Evolutionary conservation across 768 basidiomycete genomes (phyloP).

Genomic region (Nevesoporus exiguus): DNA sequence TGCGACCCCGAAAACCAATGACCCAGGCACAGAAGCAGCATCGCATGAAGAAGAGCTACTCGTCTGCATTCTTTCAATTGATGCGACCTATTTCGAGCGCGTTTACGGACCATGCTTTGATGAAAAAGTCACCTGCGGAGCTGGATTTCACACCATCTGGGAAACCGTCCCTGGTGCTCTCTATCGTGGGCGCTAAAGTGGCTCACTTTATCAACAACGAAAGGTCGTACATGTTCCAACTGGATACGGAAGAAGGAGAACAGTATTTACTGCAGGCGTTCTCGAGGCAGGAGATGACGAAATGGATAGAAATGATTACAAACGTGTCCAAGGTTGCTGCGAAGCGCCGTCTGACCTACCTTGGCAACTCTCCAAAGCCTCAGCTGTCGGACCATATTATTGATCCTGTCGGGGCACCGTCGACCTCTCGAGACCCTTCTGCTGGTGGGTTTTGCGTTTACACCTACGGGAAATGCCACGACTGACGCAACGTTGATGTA

Average conservation of each 20-base stretch:
- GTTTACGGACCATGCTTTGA: conserved; percentile 59
- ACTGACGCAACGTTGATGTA: conserved; percentile 25
- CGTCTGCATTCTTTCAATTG: conserved; percentile 72
- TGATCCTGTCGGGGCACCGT: conserved; percentile 43
- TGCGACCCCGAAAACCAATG: conserved; percentile 54
- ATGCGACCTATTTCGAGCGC: conserved; percentile 90
- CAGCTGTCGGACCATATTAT: conserved; percentile 73
- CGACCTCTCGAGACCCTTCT: conserved; percentile 64
- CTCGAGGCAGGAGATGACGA: conserved; percentile 65
- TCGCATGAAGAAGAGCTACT: conserved; percentile 87
- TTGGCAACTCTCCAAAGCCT: conserved; percentile 72
- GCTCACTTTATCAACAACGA: conserved; percentile 74
- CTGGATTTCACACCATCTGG: conserved; percentile 70
- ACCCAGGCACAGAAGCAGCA: conserved; percentile 64
- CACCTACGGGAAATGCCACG: background rate
- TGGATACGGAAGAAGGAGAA: conserved; percentile 85
- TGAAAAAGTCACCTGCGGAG: conserved; percentile 64
- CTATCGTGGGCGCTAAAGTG: conserved; percentile 67
- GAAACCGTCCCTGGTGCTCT: conserved; percentile 74
- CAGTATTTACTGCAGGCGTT: conserved; percentile 76
- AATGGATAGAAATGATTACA: conserved; percentile 75
- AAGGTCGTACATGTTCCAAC: conserved; percentile 76
- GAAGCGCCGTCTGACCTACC: conserved; percentile 75
- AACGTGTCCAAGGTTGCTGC: conserved; percentile 70
- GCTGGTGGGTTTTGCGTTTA: conserved; percentile 50